These are phyloP conservation scores for Rhizophagus clarus DNA, from an alignment of 192 early-diverging fungal species.

Conservation along the genomic window DNA sequence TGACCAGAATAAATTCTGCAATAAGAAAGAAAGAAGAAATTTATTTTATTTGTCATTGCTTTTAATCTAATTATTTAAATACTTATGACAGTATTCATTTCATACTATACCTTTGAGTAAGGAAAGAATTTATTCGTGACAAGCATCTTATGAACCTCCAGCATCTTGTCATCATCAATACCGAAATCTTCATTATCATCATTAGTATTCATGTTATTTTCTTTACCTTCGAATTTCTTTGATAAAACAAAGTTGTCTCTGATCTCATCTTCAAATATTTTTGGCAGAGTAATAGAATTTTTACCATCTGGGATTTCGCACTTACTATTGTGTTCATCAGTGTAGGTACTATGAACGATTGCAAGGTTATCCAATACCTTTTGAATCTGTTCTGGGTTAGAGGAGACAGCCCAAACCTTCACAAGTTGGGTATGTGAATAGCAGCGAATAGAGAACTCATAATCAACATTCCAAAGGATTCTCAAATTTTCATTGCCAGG, in stretches of 20 bases:
- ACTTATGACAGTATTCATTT: not conserved
- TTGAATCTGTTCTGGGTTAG: not conserved
- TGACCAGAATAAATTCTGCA: conserved; percentile 8
- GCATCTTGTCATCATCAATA: not conserved
- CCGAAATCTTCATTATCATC: not conserved
- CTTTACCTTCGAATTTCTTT: not conserved
- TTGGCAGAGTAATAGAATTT: not conserved
- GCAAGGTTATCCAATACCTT: not conserved
- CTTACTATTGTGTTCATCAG: not conserved
- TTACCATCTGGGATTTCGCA: not conserved
- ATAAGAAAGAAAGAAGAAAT: conserved; percentile 2
- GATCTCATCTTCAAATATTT: not conserved
- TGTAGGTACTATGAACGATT: not conserved
- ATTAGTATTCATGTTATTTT: not conserved
- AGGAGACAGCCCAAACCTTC: conserved; percentile 7
- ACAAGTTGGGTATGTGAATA: not conserved
- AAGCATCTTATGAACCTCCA: conserved; percentile 23
- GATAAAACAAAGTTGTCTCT: not conserved
- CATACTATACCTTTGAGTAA: conserved; percentile 10
- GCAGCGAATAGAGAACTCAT: conserved; percentile 7
- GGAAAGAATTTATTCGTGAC: conserved; percentile 24
- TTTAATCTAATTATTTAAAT: not conserved
- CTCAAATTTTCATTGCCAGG: not conserved
- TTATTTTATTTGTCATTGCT: not conserved
- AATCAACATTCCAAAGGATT: conserved; percentile 24